phyloP scores from a whole-genome alignment of 2,329 filamentous ascomycete genomes.

The Botrytis pseudocinerea region DNA sequence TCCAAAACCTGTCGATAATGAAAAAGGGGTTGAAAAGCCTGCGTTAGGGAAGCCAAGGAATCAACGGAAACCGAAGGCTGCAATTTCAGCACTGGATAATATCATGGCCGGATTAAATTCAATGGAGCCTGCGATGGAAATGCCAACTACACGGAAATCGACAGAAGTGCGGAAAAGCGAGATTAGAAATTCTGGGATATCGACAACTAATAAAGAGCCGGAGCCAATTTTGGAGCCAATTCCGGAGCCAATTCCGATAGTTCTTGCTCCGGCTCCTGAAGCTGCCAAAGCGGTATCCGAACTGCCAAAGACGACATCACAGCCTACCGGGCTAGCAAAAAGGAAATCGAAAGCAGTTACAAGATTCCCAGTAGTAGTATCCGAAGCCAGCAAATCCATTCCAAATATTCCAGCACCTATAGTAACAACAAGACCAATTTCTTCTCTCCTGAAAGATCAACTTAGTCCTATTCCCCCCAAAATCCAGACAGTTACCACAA shows the following conservation, averaged over 20 bases:
- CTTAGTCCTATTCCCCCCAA: neutral
- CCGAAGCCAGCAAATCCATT: neutral
- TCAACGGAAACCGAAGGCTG: neutral
- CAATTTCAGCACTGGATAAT: slow-evolving; percentile 22
- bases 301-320: neutral
- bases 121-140: neutral
- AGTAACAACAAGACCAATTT: neutral
- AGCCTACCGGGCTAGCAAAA: neutral
- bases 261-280: neutral
- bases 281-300: neutral
- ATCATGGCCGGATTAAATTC: slow-evolving; percentile 21
- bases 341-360: neutral
- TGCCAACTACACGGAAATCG: neutral
- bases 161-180: neutral
- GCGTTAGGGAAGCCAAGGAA: neutral
- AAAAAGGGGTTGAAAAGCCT: slow-evolving; percentile 10
- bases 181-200: neutral
- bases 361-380: neutral
- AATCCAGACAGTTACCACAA: neutral
- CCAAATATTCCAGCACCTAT: neutral
- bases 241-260: neutral
- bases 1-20: neutral
- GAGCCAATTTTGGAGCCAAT: neutral
- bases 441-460: neutral
- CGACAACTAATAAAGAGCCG: neutral